These are phyloP conservation scores for Syncephalis plumigaleata DNA, from an alignment of 371 early-diverging fungal species.

Conservation along the genomic window DNA sequence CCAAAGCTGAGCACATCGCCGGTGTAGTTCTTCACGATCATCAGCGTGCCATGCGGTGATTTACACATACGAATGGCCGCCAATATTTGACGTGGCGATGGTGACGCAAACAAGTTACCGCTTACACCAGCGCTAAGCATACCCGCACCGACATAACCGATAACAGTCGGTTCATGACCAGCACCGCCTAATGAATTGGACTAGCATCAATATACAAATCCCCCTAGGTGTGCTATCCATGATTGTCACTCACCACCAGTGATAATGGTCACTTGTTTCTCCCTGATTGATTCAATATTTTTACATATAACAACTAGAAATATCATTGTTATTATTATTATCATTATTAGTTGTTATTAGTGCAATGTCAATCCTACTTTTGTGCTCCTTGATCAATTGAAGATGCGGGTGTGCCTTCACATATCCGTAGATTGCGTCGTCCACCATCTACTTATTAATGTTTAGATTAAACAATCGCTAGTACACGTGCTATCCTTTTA, in stretches of 20 bases:
- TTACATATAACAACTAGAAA: slow-evolving; percentile 27
- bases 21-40: slow-evolving; percentile 74
- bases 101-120: slow-evolving; percentile 76
- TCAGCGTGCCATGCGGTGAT: slow-evolving; percentile 44
- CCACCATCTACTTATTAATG: too few relatives aligned
- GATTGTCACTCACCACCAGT: slow-evolving; percentile 36
- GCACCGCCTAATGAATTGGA: slow-evolving; percentile 19
- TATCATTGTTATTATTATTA: neutral
- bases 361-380: too few relatives aligned
- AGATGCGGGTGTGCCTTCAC: too few relatives aligned
- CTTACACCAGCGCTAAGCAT: slow-evolving; percentile 59
- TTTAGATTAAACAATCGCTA: too few relatives aligned
- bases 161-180: slow-evolving; percentile 74
- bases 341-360: too few relatives aligned
- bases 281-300: slow-evolving; percentile 25
- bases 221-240: neutral
- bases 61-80: slow-evolving; percentile 42
- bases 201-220: neutral
- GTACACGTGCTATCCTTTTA: too few relatives aligned
- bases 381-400: too few relatives aligned
- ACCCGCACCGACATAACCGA: slow-evolving; percentile 53
- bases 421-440: too few relatives aligned
- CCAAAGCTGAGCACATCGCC: slow-evolving; percentile 70
- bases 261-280: slow-evolving; percentile 49
- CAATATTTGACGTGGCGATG: slow-evolving; percentile 51